These are phyloP conservation scores for Stentor coeruleus DNA, from an alignment of 73 alveolate species.

Conservation along the genomic window DNA sequence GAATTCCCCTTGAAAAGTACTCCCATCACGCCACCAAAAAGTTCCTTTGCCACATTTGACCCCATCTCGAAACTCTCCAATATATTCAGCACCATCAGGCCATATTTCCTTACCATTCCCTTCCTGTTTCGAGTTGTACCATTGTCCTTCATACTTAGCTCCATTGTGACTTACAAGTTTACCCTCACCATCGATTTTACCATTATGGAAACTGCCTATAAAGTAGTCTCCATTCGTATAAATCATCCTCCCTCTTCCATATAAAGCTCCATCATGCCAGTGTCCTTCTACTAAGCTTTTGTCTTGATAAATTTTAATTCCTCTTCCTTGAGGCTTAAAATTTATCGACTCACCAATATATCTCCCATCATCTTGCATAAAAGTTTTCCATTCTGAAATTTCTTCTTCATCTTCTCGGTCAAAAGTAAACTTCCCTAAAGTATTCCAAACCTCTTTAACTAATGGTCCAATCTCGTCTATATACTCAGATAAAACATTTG, in stretches of 20 bases:
- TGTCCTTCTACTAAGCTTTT: neutral
- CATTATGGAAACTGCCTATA: neutral
- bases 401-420: too few species aligned
- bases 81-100: neutral
- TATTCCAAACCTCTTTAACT: too few species aligned
- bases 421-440: too few species aligned
- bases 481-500: too few species aligned
- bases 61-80: neutral
- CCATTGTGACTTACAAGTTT: neutral
- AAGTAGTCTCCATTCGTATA: constrained; percentile 19
- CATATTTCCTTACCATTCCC: neutral
- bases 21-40: constrained; percentile 51
- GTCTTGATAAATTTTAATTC: neutral
- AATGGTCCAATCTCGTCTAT: too few species aligned
- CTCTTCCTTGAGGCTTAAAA: constrained; percentile 2
- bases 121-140: neutral
- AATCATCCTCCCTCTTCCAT: neutral
- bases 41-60: constrained; percentile 43
- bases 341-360: too few species aligned
- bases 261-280: neutral
- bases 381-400: too few species aligned
- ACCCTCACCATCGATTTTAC: neutral
- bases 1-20: constrained; percentile 62
- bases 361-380: too few species aligned
- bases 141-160: neutral